Percentiles rank a stretch among this genome's conserved stretches.
Evolutionary conservation across 208 protist genomes (phyloP).

Genomic region (Leishmania lainsoni): DNA sequence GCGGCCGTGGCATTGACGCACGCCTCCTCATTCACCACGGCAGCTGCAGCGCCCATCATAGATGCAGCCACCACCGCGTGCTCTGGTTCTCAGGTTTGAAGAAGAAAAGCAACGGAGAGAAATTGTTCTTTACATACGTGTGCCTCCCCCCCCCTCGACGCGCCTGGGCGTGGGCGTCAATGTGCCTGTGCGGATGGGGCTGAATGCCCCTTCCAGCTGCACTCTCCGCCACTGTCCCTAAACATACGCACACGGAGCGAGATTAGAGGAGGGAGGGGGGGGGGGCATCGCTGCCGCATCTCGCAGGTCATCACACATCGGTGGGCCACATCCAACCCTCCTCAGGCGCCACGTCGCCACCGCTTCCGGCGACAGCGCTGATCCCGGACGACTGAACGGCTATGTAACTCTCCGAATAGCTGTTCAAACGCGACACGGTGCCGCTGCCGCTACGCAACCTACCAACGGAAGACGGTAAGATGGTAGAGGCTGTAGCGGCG

Average conservation of each 20-base stretch:
- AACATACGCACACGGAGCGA: neutral
- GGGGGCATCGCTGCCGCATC: neutral
- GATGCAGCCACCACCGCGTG: neutral
- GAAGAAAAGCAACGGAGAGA: neutral
- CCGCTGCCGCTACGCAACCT: neutral
- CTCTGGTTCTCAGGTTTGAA: neutral
- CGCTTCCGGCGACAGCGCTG: neutral
- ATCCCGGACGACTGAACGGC: neutral
- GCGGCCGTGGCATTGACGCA: neutral
- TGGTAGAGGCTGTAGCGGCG: neutral
- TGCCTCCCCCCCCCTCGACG: neutral
- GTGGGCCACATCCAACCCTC: neutral
- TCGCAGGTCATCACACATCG: neutral
- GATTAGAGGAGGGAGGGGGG: neutral
- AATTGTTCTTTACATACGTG: neutral
- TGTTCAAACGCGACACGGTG: neutral
- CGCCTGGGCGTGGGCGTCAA: neutral
- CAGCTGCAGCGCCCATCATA: neutral
- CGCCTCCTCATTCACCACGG: neutral
- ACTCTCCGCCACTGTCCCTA: neutral
- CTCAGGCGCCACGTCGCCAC: neutral
- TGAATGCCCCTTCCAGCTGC: neutral
- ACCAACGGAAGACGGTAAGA: neutral
- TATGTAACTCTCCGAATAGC: neutral
- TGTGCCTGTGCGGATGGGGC: neutral